Percentiles rank a stretch among this genome's conserved stretches.
Evolutionary conservation across 164 flowering plant species (phyloP).

Genomic region (Macadamia integrifolia): DNA sequence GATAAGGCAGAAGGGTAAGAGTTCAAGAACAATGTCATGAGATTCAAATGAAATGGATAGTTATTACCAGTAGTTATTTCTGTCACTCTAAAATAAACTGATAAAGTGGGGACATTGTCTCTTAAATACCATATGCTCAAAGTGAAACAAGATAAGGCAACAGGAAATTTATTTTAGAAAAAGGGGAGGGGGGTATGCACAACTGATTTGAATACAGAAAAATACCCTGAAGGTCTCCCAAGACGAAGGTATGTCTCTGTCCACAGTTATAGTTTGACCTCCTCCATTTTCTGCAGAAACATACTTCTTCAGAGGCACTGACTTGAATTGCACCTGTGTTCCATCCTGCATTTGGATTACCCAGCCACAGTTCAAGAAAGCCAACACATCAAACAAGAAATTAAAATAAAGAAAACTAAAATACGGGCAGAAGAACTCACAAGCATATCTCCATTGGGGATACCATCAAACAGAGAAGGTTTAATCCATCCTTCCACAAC

Average conservation of each 20-base stretch:
- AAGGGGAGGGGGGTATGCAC: neutral
- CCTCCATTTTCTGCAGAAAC: constrained; percentile 73
- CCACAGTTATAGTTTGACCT: constrained; percentile 49
- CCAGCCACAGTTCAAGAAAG: neutral
- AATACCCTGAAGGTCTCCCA: constrained; percentile 90
- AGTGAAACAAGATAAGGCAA: neutral
- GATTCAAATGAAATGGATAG: too few species aligned
- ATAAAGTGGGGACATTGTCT: too few species aligned
- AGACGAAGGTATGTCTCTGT: constrained; percentile 50
- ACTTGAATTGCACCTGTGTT: constrained; percentile 63
- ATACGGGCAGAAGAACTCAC: constrained; percentile 33
- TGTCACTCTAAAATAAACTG: neutral
- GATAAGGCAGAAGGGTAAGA: too few species aligned
- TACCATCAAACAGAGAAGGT: constrained; percentile 80
- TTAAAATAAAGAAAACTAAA: neutral
- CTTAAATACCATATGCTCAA: too few species aligned
- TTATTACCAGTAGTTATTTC: neutral
- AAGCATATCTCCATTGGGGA: constrained; percentile 86
- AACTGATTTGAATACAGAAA: constrained; percentile 1
- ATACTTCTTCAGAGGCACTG: constrained; percentile 58
- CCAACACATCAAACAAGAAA: neutral
- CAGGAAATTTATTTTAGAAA: neutral
- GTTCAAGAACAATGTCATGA: too few species aligned
- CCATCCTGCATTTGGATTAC: constrained; percentile 59
- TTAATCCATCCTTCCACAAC: constrained; percentile 93